Base-by-base conservation (phyloP, 495 filamentous ascomycete genomes). In the Penicillium pulvis region DNA sequence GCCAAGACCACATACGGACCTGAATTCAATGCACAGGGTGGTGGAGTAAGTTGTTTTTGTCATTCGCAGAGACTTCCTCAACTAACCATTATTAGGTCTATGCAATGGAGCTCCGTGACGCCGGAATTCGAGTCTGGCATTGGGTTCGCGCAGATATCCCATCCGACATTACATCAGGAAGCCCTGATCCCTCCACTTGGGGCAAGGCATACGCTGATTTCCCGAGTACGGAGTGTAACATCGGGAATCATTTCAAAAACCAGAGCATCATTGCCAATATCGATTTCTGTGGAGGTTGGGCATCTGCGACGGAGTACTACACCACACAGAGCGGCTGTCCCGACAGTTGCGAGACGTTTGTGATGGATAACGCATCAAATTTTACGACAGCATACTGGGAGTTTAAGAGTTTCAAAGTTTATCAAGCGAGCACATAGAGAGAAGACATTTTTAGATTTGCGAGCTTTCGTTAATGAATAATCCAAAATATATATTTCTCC, bases 251-350 rank as follows among this genome's bases (percentile, higher is more conserved):
- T 53, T 78, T 78, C 65, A 62, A 55, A 17, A 78, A 78, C 54
- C 70, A 74, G 59, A 72, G 67, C 56, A 78, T 78, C 47, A 66
- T 78, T 55, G 72, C 66, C 19, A 77, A 78, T 46, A 78, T 78
- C 52, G 72, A 74, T 48, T 56, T 77, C 6, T 77, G 75, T 23
- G 75, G 75, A 19, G 56, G 61, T 4, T 61, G 61, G 57, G 72
- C 71, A 1, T 71, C 64, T 7, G 53, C 56, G n/a, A 48, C 53
- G 20, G 60, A 51, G 28, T 67, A 65, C 39, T 77, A 77, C 52
- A 59, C 39, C 33, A 49, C 53, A 19, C 43, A 70, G 56, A 66
- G 65, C 42, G 36, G 62, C 16, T 77, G 75, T 59, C 75, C 75
- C 2, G 61, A 62, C 2, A 67, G 56, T 1, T 77, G 75, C 49